phyloP scores from a whole-genome alignment of 2,329 filamentous ascomycete species.

The Trichoderma polysporum region DNA sequence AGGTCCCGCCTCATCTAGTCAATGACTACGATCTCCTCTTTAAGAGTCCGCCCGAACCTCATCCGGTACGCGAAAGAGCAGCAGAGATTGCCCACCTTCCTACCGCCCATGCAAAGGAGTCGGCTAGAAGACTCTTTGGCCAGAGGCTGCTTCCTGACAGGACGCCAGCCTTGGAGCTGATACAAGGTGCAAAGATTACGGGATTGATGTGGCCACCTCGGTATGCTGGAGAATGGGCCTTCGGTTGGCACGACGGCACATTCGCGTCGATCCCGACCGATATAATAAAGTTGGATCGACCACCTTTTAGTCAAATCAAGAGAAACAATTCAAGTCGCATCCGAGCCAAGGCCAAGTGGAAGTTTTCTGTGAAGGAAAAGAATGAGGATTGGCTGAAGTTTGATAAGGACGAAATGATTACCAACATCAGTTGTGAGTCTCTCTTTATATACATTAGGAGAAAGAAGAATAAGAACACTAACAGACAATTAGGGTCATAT shows the following conservation, averaged over 20 bases:
- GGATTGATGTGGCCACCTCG: slow-evolving; percentile 52
- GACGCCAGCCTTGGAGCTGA: slow-evolving; percentile 47
- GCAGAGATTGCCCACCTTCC: slow-evolving; percentile 45
- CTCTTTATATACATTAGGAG: neutral
- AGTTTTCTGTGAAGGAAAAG: slow-evolving; percentile 48
- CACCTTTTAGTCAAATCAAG: slow-evolving; percentile 46
- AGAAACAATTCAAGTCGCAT: slow-evolving; percentile 48
- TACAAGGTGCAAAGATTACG: slow-evolving; percentile 49
- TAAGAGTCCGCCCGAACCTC: slow-evolving; percentile 38
- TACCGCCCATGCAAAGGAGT: slow-evolving; percentile 46
- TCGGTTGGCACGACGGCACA: slow-evolving; percentile 56
- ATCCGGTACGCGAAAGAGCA: slow-evolving; percentile 43
- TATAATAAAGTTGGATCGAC: slow-evolving; percentile 48
- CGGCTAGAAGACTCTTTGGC: slow-evolving; percentile 48
- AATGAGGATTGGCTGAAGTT: slow-evolving; percentile 56
- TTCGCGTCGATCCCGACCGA: slow-evolving; percentile 52
- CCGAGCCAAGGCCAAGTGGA: slow-evolving; percentile 53
- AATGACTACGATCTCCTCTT: slow-evolving; percentile 58
- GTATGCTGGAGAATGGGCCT: slow-evolving; percentile 57
- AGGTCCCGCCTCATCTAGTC: slow-evolving; percentile 40
- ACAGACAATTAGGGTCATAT: slow-evolving; percentile 39
- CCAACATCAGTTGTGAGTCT: slow-evolving; percentile 59
- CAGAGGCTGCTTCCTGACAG: slow-evolving; percentile 47
- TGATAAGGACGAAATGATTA: slow-evolving; percentile 65
- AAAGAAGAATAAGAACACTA: neutral